Conservation (phyloP, 768 basidiomycete genomes). For the Kwoniella newhampshirensis region DNA sequence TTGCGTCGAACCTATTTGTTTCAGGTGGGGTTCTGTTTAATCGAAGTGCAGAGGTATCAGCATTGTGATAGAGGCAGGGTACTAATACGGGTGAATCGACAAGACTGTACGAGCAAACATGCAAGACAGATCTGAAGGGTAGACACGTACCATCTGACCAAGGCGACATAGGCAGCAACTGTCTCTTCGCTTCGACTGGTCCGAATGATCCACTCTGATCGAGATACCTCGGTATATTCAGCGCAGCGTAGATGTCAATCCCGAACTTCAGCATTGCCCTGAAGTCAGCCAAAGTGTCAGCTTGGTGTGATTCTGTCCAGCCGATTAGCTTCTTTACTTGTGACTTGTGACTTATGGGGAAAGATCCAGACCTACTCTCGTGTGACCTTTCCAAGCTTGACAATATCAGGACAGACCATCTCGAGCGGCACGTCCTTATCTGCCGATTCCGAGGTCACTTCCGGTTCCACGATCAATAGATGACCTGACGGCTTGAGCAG, state of each 20-base stretch:
- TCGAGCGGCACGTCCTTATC: conserved; percentile 3
- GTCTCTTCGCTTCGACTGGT: background rate
- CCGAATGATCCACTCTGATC: background rate
- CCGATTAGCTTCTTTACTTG: too few relatives aligned
- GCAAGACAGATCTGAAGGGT: background rate
- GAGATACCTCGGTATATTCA: conserved; percentile 4
- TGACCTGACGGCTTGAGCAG: conserved; percentile 6
- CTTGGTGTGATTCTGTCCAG: too few relatives aligned
- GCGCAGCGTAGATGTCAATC: conserved; percentile 6
- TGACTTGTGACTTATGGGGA: too few relatives aligned
- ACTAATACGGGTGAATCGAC: too few relatives aligned
- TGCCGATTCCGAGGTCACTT: background rate
- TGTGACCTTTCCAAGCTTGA: too few relatives aligned
- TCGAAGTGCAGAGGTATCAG: too few relatives aligned
- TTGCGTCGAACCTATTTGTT: conserved; percentile 1
- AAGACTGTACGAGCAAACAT: too few relatives aligned
- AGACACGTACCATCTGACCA: conserved; percentile 5
- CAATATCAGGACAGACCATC: too few relatives aligned
- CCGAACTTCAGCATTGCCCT: conserved; percentile 4
- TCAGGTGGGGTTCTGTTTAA: background rate
- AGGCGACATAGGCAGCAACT: conserved; percentile 2
- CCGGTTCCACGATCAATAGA: conserved; percentile 5
- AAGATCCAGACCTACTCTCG: too few relatives aligned
- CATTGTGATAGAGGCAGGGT: too few relatives aligned
- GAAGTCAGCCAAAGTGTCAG: too few relatives aligned